These are phyloP conservation scores for Kodamaea fukazawae DNA, from an alignment of 805 yeast species.

Conservation along the genomic window DNA sequence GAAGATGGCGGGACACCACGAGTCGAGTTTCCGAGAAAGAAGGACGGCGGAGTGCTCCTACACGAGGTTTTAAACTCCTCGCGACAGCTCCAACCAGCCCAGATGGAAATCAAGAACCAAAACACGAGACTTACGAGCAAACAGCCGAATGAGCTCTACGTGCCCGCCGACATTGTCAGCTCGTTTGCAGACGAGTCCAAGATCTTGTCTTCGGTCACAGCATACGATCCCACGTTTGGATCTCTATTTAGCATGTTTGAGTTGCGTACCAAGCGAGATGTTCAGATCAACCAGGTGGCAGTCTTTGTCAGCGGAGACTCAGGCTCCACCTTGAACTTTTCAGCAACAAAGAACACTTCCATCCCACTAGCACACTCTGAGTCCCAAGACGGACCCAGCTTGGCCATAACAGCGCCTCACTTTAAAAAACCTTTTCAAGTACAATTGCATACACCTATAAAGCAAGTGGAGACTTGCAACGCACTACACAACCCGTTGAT, in stretches of 20 bases:
- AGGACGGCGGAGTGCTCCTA: conserved; percentile 7
- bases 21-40: conserved; percentile 8
- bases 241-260: conserved; percentile 19
- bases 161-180: conserved; percentile 23
- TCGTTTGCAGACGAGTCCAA: conserved; percentile 24
- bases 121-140: neutral
- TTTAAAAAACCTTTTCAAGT: conserved; percentile 16
- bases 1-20: neutral
- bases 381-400: no score
- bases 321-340: conserved; percentile 28
- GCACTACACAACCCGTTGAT: conserved; percentile 19
- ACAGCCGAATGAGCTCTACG: conserved; percentile 12
- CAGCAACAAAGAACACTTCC: conserved; percentile 6
- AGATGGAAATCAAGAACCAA: neutral
- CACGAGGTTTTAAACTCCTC: conserved; percentile 5
- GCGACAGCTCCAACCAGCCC: conserved; percentile 4
- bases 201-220: conserved; percentile 20
- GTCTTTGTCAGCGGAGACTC: conserved; percentile 31
- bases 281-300: conserved; percentile 13
- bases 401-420: neutral
- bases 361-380: neutral
- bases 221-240: conserved; percentile 39
- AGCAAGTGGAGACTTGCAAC: conserved; percentile 36
- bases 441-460: conserved; percentile 31
- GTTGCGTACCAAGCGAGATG: conserved; percentile 11